Evolutionary conservation across 2,329 filamentous ascomycete species (phyloP).

Genomic region (Penicillium hesseltinei): DNA sequence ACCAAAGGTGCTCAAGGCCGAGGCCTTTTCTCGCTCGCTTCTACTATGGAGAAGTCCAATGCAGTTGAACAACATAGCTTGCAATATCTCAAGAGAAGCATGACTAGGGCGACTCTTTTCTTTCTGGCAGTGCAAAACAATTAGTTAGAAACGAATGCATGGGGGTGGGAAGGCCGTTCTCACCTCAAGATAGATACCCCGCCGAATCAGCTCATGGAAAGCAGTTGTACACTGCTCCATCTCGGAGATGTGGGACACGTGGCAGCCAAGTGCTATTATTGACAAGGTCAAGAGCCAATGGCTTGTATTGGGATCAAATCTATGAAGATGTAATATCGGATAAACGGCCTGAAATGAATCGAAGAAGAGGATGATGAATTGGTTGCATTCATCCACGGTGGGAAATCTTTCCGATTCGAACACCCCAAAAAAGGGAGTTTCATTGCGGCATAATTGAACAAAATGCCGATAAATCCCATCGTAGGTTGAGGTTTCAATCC

Average conservation of each 20-base stretch:
- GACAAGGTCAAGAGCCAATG: constrained; percentile 45
- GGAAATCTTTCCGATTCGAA: constrained; percentile 36
- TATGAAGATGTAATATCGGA: constrained; percentile 41
- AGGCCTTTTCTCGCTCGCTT: constrained; percentile 24
- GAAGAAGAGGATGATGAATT: constrained; percentile 39
- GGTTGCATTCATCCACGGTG: constrained; percentile 23
- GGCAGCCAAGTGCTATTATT: constrained; percentile 43
- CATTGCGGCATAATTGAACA: constrained; percentile 30
- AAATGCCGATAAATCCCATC: constrained; percentile 33
- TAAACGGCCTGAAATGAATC: constrained; percentile 42
- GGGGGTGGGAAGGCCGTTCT: background rate
- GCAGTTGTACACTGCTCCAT: constrained; percentile 32
- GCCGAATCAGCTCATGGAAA: constrained; percentile 45
- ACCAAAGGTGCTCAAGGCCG: constrained; percentile 27
- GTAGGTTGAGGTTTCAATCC: constrained; percentile 29
- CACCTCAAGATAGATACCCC: constrained; percentile 39
- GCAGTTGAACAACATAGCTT: constrained; percentile 34
- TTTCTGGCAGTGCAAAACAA: constrained; percentile 20
- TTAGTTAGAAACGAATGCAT: background rate
- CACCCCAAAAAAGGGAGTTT: constrained; percentile 30
- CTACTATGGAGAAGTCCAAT: constrained; percentile 33
- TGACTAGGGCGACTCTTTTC: constrained; percentile 20
- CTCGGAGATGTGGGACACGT: constrained; percentile 29
- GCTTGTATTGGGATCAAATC: constrained; percentile 36
- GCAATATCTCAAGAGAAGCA: constrained; percentile 30